phyloP scores from a whole-genome alignment of 2,329 filamentous ascomycete species.

The Aureobasidium uvarum region DNA sequence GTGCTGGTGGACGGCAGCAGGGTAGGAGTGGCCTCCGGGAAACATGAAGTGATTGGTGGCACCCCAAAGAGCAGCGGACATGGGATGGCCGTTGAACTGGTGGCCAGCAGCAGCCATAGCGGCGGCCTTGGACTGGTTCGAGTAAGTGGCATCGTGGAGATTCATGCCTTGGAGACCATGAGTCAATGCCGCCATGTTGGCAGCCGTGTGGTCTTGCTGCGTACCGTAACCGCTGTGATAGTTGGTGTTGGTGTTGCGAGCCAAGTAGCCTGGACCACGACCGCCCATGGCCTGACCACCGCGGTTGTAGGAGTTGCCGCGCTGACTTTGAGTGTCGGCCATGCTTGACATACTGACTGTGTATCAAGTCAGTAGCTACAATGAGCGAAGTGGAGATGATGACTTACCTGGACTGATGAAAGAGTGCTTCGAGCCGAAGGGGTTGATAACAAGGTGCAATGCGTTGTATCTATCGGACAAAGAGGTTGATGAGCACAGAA shows the following conservation, averaged over 20 bases:
- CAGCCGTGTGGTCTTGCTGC: slow-evolving; percentile 36
- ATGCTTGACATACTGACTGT: slow-evolving; percentile 37
- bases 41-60: slow-evolving; percentile 37
- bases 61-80: slow-evolving; percentile 37
- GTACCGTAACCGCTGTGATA: slow-evolving; percentile 40
- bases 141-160: slow-evolving; percentile 39
- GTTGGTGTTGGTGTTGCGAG: slow-evolving; percentile 34
- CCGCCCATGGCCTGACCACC: slow-evolving; percentile 32
- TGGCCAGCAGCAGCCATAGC: slow-evolving; percentile 34
- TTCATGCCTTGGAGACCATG: slow-evolving; percentile 45
- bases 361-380: neutral
- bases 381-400: neutral
- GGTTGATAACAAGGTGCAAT: slow-evolving; percentile 25
- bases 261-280: slow-evolving; percentile 35
- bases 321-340: slow-evolving; percentile 37
- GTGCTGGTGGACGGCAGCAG: slow-evolving; percentile 34
- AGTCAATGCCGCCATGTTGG: slow-evolving; percentile 41
- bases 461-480: slow-evolving; percentile 27
- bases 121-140: slow-evolving; percentile 38
- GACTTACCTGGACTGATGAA: slow-evolving; percentile 13
- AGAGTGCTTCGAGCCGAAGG: slow-evolving; percentile 2
- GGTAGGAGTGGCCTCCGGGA: slow-evolving; percentile 34
- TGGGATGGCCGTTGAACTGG: slow-evolving; percentile 35
- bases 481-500: slow-evolving; percentile 39
- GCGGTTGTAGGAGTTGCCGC: slow-evolving; percentile 31